A percentile compares a stretch with the other conserved stretches of the same genome.
Evolutionary conservation across 208 protist genomes (phyloP).

Genomic region (Crithidia sp.): DNA sequence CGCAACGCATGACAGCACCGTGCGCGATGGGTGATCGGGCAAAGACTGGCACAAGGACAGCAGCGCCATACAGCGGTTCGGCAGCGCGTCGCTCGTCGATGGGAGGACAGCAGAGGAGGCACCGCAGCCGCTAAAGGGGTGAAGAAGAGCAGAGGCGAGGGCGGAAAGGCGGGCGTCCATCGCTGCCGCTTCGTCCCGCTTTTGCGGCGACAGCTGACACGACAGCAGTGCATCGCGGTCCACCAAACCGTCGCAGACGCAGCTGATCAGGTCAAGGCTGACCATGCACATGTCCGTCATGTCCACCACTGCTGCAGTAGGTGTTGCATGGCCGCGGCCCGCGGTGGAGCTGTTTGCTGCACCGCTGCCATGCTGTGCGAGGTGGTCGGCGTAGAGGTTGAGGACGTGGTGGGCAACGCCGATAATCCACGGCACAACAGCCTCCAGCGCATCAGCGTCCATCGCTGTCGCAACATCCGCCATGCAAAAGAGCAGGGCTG

Average conservation of each 20-base stretch:
- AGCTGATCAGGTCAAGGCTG: slow-evolving; percentile 61
- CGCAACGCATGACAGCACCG: not conserved
- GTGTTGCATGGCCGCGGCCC: too few species aligned
- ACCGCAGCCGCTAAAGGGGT: not conserved
- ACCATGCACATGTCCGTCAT: slow-evolving; percentile 51
- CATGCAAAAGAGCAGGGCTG: slow-evolving; percentile 47
- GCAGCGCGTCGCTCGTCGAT: slow-evolving; percentile 3
- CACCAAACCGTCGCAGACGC: slow-evolving; percentile 47
- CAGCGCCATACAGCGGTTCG: slow-evolving; percentile 28
- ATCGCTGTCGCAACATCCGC: slow-evolving; percentile 35
- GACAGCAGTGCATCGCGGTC: slow-evolving; percentile 30
- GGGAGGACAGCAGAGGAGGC: too few species aligned
- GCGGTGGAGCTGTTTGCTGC: too few species aligned
- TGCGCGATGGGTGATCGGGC: slow-evolving; percentile 17
- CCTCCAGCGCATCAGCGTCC: slow-evolving; percentile 19
- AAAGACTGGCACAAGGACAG: slow-evolving; percentile 20
- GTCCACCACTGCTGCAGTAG: slow-evolving; percentile 15
- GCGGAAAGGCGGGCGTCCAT: slow-evolving; percentile 20
- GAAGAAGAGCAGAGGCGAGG: slow-evolving; percentile 16
- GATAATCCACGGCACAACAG: slow-evolving; percentile 35
- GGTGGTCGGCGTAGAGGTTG: slow-evolving; percentile 22
- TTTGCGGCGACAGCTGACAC: slow-evolving; percentile 9
- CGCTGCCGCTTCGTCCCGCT: not conserved
- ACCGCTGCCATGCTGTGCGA: not conserved
- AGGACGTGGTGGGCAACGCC: slow-evolving; percentile 32